A percentile compares a stretch with the other conserved stretches of the same genome.
Evolutionary conservation across 805 yeast species (phyloP).

Genomic region (Pichia sporocuriosa): DNA sequence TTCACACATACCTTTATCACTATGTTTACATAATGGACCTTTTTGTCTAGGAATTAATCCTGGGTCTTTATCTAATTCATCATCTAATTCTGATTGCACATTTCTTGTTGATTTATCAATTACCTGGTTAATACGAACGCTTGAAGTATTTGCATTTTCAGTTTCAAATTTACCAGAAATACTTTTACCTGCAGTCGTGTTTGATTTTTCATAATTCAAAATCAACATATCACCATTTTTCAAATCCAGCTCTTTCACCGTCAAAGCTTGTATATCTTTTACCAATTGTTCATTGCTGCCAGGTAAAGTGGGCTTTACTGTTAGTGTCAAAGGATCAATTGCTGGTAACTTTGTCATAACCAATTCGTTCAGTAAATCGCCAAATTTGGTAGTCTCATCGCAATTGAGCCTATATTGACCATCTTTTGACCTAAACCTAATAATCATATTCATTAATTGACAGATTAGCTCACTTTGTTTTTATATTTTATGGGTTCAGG

Average conservation of each 20-base stretch:
- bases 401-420: slow-evolving; percentile 69
- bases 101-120: slow-evolving; percentile 6
- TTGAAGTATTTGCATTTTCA: neutral
- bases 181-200: slow-evolving; percentile 2
- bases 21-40: slow-evolving; percentile 71
- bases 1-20: slow-evolving; percentile 96
- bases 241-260: slow-evolving; percentile 39
- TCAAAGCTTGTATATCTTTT: neutral
- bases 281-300: neutral
- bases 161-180: slow-evolving; percentile 12
- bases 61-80: slow-evolving; percentile 49
- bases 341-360: slow-evolving; percentile 28
- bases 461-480: neutral
- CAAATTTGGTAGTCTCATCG: slow-evolving; percentile 15
- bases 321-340: slow-evolving; percentile 5
- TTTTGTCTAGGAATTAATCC: slow-evolving; percentile 68
- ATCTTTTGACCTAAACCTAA: slow-evolving; percentile 76
- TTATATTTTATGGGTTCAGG: too few species aligned
- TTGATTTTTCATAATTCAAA: slow-evolving; percentile 30
- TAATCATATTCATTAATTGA: slow-evolving; percentile 34
- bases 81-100: slow-evolving; percentile 61
- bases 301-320: neutral
- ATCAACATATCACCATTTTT: slow-evolving; percentile 56
- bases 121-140: neutral
- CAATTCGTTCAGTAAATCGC: slow-evolving; percentile 23